Base-by-base conservation (phyloP, 139 green algal genomes). In the Tetradesmus lagerheimii region DNA sequence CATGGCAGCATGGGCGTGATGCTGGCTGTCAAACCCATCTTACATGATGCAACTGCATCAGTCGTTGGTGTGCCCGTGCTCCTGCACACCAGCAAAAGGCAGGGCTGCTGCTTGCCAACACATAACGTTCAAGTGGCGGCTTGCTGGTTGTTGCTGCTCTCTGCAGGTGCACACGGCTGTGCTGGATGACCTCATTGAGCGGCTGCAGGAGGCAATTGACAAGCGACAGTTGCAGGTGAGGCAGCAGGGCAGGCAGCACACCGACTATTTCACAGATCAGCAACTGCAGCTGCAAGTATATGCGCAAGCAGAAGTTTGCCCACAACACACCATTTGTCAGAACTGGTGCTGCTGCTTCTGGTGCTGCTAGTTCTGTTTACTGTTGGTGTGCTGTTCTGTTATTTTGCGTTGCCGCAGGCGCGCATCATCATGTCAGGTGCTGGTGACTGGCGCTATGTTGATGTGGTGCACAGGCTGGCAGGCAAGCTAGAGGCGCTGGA, bases 401-500 rank as follows among this genome's bases (percentile, higher is more conserved):
- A 39, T 37, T 18, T 38, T 64, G 64, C 53, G 47, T 34, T 34
- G 1, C 14, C 37, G 5, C 85, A 95, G 87, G 90, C 92, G 62
- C 94, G 93, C 34, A 86, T 97, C 34, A 98, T 98, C 71, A 86
- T 92, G 27, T 95, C 90, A 82, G 96, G 96, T 27, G 80, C 85
- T 11, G 95, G 95, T 18, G 94, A 95, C 31, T 98, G 95, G 94
- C 92, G 95, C 37, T 98, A 98, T 86, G 80, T 98, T 23, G 96
- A 98, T 85, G 92, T 94, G 34, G 93, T 98, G 18, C 83, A 91
- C 31, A 77, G 83, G 29, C 88, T 90, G 38, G 96, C 89, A 31
- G 96, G 96, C 62, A 98, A 98, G 92, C 90, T 95, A 39, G 92
- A 96, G 66, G 95, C 96, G 1, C 85, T 97, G 77, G 96, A 98